phyloP scores from a whole-genome alignment of 345 rosid genomes.

The Noccaea bulbosa region DNA sequence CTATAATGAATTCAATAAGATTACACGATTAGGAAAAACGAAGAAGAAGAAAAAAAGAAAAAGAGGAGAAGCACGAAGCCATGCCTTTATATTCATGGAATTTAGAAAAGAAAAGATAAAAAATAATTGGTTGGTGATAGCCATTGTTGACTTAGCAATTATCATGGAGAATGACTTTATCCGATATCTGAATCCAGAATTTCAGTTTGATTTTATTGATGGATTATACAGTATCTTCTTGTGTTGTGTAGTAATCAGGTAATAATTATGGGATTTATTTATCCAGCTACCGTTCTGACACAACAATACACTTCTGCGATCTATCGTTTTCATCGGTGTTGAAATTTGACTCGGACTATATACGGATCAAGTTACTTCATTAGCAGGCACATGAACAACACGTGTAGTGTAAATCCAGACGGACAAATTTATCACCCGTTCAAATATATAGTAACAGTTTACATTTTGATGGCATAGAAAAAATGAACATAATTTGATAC shows the following conservation, averaged over 20 bases:
- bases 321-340: slow-evolving; percentile 15
- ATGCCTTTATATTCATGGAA: neutral
- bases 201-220: neutral
- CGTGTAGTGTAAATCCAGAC: neutral
- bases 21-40: neutral
- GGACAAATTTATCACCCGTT: too few species aligned
- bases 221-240: neutral
- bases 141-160: slow-evolving; percentile 31
- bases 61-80: slow-evolving; percentile 17
- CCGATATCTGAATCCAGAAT: neutral
- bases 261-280: neutral
- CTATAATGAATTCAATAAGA: neutral
- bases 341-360: slow-evolving; percentile 15
- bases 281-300: slow-evolving; percentile 8
- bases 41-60: neutral
- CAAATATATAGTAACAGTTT: neutral
- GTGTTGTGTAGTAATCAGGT: neutral
- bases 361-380: slow-evolving; percentile 9
- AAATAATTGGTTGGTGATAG: neutral
- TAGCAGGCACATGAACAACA: neutral
- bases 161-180: slow-evolving; percentile 10
- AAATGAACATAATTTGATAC: too few species aligned
- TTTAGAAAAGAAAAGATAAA: neutral
- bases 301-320: neutral
- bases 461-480: neutral